Conservation (phyloP, 306 rosid species). For the Pterocarpus macrocarpus region DNA sequence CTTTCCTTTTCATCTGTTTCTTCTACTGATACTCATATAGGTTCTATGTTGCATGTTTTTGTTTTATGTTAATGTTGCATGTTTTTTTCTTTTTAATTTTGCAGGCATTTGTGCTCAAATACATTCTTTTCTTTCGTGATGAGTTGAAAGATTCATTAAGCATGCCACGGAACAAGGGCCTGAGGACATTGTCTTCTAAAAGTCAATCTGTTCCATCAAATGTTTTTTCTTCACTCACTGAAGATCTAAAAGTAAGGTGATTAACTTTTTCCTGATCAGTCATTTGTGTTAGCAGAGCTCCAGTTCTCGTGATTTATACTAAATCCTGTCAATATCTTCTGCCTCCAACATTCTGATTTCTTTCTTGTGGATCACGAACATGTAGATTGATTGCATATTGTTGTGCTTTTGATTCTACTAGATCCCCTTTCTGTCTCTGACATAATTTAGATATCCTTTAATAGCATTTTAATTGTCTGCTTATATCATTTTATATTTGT, state of each 20-base stretch:
- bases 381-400: not conserved
- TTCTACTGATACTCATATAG: constrained; percentile 3
- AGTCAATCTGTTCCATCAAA: constrained; percentile 60
- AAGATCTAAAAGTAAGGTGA: constrained; percentile 81
- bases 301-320: constrained; percentile 28
- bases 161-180: constrained; percentile 54
- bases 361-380: constrained; percentile 5
- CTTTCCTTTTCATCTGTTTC: constrained; percentile 20
- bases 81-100: constrained; percentile 46
- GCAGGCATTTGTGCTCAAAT: constrained; percentile 89
- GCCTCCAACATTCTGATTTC: not conserved
- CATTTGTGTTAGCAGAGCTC: constrained; percentile 31
- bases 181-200: constrained; percentile 48
- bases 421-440: constrained; percentile 2
- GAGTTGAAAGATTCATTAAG: constrained; percentile 61
- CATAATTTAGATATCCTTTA: not conserved
- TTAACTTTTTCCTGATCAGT: constrained; percentile 43
- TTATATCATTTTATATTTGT: not conserved
- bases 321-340: not conserved
- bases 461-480: not conserved
- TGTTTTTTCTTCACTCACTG: constrained; percentile 70
- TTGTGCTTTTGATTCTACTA: constrained; percentile 19
- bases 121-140: constrained; percentile 70
- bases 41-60: constrained; percentile 16
- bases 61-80: constrained; percentile 35